Evolutionary conservation across 306 rosid species (phyloP).

Genomic region (Acmispon strigosus): DNA sequence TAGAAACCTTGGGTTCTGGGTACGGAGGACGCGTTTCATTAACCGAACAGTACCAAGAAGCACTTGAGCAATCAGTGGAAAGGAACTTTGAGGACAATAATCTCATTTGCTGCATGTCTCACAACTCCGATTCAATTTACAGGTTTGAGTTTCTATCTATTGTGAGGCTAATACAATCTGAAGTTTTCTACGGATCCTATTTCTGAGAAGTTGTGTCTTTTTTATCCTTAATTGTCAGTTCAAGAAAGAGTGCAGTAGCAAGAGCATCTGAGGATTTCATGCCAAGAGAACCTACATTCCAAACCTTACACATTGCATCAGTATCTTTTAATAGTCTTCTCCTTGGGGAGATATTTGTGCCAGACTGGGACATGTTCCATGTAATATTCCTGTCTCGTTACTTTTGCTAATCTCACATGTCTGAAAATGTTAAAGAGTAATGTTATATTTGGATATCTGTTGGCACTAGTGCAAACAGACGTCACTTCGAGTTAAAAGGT

Average conservation of each 20-base stretch:
- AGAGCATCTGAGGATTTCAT: conserved; percentile 83
- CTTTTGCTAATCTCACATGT: not conserved
- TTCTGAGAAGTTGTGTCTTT: not conserved
- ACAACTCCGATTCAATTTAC: conserved; percentile 55
- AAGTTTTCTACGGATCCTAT: not conserved
- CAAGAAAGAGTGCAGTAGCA: conserved; percentile 56
- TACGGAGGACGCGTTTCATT: conserved; percentile 58
- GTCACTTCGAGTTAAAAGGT: too few species aligned
- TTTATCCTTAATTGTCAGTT: conserved; percentile 26
- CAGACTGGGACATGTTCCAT: conserved; percentile 84
- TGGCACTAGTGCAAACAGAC: too few species aligned
- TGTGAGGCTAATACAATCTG: not conserved
- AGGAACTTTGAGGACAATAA: conserved; percentile 48
- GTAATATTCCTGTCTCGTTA: conserved; percentile 30
- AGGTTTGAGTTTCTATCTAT: conserved; percentile 33
- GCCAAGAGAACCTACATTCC: conserved; percentile 69
- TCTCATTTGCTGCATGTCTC: conserved; percentile 64
- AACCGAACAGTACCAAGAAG: conserved; percentile 50
- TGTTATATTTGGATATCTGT: too few species aligned
- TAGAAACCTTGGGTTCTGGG: conserved; percentile 63
- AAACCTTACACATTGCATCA: conserved; percentile 64
- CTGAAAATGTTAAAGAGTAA: not conserved
- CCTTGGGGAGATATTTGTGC: conserved; percentile 64
- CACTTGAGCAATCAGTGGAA: conserved; percentile 51
- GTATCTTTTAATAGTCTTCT: conserved; percentile 72